Percentiles rank a stretch among this genome's conserved stretches.
These are phyloP conservation scores for Populus ilicifolia DNA, from an alignment of 345 rosid species.

Conservation along the genomic window DNA sequence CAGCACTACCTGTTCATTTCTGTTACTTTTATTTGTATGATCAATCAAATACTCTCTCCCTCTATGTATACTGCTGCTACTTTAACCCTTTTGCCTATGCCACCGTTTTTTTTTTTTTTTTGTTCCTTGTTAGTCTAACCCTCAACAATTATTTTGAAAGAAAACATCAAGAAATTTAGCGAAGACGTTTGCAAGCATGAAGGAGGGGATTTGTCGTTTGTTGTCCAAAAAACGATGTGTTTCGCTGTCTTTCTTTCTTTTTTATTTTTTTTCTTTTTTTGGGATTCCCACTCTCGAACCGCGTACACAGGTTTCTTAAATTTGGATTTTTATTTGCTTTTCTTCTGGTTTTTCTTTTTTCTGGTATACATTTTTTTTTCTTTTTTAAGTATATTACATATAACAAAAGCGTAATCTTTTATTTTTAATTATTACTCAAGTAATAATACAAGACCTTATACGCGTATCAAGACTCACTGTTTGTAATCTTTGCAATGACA, in stretches of 20 bases:
- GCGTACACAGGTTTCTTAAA: background rate
- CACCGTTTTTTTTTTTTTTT: background rate
- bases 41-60: background rate
- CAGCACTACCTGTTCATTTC: background rate
- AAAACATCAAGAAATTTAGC: background rate
- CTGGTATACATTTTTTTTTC: background rate
- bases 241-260: background rate
- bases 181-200: constrained; percentile 6
- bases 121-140: background rate
- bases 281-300: constrained; percentile 11
- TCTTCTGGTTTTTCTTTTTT: background rate
- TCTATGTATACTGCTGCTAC: background rate
- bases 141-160: constrained; percentile 4
- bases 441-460: no score
- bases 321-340: background rate
- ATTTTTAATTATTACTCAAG: no score
- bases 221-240: constrained; percentile 3
- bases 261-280: background rate
- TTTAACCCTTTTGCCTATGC: constrained; percentile 3
- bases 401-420: no score
- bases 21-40: background rate
- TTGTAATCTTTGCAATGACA: no score
- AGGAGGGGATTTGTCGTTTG: background rate
- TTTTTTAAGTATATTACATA: background rate
- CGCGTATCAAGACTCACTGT: no score